Conservation (phyloP, 306 rosid species). For the Cucurbita moschata region DNA sequence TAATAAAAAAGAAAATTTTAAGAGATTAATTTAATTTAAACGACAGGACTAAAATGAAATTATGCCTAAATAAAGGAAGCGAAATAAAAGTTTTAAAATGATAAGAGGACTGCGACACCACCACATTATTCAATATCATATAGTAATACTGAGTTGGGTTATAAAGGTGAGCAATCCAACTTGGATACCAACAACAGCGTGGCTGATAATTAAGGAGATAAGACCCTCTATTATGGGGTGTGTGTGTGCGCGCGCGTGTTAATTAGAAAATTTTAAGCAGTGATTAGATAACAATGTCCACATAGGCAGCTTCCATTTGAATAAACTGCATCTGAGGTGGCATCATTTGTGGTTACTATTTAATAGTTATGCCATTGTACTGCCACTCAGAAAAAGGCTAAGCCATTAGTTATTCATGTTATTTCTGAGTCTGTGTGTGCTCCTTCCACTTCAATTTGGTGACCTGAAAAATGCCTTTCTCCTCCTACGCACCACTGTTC, state of each 20-base stretch:
- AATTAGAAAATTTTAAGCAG: not conserved
- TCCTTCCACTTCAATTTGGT: not conserved
- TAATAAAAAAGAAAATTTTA: too few relatives aligned
- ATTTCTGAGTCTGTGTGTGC: not conserved
- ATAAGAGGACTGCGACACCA: too few relatives aligned
- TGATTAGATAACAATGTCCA: not conserved
- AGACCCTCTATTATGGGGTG: not conserved
- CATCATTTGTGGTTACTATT: slow-evolving; percentile 3
- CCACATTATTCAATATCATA: not conserved
- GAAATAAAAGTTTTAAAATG: too few relatives aligned
- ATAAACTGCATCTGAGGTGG: not conserved
- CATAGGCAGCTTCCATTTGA: slow-evolving; percentile 4
- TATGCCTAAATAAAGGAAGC: too few relatives aligned
- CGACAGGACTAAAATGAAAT: too few relatives aligned
- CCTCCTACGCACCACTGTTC: not conserved
- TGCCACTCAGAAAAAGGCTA: slow-evolving; percentile 3
- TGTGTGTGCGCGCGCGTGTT: not conserved
- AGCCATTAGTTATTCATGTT: not conserved
- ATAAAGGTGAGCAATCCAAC: not conserved
- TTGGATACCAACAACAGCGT: slow-evolving; percentile 1
- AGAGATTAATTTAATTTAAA: too few relatives aligned
- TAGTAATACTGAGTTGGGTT: not conserved
- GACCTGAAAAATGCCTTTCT: not conserved
- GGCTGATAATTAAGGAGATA: not conserved
- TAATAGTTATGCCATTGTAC: not conserved